A percentile compares a stretch with the other conserved stretches of the same genome.
Evolutionary conservation across 2,329 filamentous ascomycete species (phyloP).

Genomic region (Emmonsiellopsis sp.): DNA sequence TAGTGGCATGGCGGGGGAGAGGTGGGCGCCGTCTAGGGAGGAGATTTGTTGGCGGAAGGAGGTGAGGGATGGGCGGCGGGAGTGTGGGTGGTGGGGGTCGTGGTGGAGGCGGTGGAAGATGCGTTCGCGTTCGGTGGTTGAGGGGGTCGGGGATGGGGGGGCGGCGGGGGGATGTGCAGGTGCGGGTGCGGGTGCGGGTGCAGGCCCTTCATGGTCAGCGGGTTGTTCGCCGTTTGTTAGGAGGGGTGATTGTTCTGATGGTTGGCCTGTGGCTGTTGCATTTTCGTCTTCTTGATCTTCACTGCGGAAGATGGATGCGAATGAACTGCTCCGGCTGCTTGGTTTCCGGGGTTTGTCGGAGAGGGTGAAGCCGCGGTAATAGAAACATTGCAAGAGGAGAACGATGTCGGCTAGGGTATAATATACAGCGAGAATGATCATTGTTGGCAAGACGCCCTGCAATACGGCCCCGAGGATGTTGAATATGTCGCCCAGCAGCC

Average conservation of each 20-base stretch:
- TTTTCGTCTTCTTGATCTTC: constrained; percentile 1
- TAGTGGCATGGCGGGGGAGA: constrained; percentile 77
- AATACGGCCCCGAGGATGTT: constrained; percentile 89
- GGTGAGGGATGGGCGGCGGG: constrained; percentile 10
- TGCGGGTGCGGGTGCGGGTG: background rate
- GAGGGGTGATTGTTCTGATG: constrained; percentile 16
- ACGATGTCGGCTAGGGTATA: constrained; percentile 90
- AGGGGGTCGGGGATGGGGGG: constrained; percentile 7
- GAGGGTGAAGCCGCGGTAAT: constrained; percentile 70
- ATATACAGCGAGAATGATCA: constrained; percentile 90
- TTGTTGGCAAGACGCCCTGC: constrained; percentile 86
- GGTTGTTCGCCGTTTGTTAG: constrained; percentile 4
- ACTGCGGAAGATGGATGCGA: background rate
- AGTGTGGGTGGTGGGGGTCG: background rate
- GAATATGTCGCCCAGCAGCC: constrained; percentile 90
- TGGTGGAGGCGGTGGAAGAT: background rate
- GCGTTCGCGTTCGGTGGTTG: background rate
- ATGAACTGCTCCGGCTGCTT: background rate
- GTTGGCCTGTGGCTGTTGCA: background rate
- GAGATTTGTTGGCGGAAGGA: constrained; percentile 38
- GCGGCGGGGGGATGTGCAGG: background rate
- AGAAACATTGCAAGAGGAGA: constrained; percentile 81
- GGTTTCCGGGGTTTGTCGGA: constrained; percentile 12
- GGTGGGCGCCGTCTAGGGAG: constrained; percentile 54
- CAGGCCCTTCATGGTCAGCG: background rate